Evolutionary conservation across 306 rosid genomes (phyloP), one percentile per base, ranked within the genome.

Genomic region (Rosa rugosa): DNA sequence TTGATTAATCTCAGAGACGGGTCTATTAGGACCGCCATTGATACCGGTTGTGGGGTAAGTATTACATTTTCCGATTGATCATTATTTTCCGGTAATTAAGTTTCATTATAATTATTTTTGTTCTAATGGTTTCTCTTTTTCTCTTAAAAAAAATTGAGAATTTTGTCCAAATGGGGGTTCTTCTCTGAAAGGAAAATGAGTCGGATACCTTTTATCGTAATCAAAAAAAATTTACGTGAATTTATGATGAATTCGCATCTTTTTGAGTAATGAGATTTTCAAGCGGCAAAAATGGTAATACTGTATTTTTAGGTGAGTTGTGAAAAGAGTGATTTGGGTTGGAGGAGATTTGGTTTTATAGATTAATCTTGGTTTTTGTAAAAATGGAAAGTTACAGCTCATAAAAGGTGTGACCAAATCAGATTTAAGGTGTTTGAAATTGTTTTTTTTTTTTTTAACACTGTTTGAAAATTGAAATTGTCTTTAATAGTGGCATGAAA

Each of bases 21-120:
- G 11, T 87, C 93, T 4, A 76, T 96, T 66, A 79, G 99, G 76
- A 96, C 99, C 79, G 98, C 99, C 88, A 84, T 96, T 25, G 99
- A 96, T 53, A 96, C 98, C 69, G 99, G 99, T 42, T 96, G 99
- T 51, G 99, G 99, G 92, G 99, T 96, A 89, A 44, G 96, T 84
- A 18, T 11, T 31, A 23, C 16, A 14, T 71, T 45, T 67, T 54
- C 5, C 40, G 5, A 0, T 10, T 67, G 65, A 8, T 23, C 13
- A 22, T 17, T 5, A 0, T 70, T 22, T 54, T 13, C 20, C 7
- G 25, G 60, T 54, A 54, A 18, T 18, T 20, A 54, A 54, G 60
- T 5, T 54, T 54, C 60, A 54, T n/a, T 20, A 54, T n/a, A 54
- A 20, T 54, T 54, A 54, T 3, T 47, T 47, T 47, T 12, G 53